These are phyloP conservation scores for Fusarium miscanthi DNA, from an alignment of 2,329 filamentous ascomycete genomes.

Conservation along the genomic window DNA sequence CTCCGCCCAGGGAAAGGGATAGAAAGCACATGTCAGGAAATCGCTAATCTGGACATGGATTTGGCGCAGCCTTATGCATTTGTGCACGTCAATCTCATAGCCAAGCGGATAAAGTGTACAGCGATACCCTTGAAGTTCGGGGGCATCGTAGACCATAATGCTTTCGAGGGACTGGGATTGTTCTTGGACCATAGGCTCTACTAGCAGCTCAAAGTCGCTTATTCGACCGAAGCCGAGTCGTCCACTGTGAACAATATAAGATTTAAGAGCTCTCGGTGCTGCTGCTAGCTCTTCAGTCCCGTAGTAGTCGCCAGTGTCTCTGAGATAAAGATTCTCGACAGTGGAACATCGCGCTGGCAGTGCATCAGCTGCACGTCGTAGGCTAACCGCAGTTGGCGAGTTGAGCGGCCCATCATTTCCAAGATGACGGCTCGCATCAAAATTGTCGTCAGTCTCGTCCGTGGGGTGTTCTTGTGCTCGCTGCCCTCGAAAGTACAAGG, in stretches of 20 bases:
- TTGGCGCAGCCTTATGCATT: neutral
- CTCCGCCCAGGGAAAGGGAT: neutral
- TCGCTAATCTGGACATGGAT: neutral
- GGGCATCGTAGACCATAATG: neutral
- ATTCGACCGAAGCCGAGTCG: accelerated
- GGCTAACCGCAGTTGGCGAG: accelerated
- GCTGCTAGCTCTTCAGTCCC: accelerated
- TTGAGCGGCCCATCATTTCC: neutral
- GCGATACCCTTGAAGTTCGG: neutral
- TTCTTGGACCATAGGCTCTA: neutral
- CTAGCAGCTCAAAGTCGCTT: neutral
- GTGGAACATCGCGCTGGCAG: accelerated
- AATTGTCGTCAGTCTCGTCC: accelerated
- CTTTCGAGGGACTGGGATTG: neutral
- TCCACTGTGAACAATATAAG: neutral
- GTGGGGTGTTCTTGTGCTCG: neutral
- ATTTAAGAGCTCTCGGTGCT: accelerated
- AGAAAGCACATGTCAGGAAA: neutral
- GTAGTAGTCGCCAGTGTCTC: neutral
- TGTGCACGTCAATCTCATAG: accelerated
- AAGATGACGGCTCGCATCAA: neutral
- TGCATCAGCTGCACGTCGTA: neutral
- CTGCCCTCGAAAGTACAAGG: neutral
- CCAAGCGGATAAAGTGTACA: neutral
- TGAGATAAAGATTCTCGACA: neutral